Evolutionary conservation across 2,329 filamentous ascomycete genomes (phyloP).

Genomic region (Aspergillus amoenus): DNA sequence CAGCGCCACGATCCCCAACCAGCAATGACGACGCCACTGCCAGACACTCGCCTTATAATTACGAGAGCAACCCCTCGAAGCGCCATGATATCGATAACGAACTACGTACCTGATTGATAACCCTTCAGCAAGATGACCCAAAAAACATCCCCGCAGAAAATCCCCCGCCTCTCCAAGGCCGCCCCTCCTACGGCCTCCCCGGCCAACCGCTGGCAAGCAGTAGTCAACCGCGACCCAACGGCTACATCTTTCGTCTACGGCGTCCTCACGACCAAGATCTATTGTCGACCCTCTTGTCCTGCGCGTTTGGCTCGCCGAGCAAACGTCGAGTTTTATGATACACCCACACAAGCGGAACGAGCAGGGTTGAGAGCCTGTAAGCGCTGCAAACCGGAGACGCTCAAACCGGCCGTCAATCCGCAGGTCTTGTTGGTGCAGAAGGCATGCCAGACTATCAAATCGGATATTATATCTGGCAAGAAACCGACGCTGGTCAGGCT

Average conservation of each 20-base stretch:
- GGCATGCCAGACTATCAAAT: slow-evolving; percentile 33
- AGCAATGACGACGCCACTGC: not conserved
- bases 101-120: not conserved
- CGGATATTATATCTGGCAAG: slow-evolving; percentile 23
- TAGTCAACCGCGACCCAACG: slow-evolving; percentile 45
- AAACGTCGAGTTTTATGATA: slow-evolving; percentile 56
- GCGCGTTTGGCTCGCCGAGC: slow-evolving; percentile 59
- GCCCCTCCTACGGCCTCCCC: slow-evolving; percentile 10
- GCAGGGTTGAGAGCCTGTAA: slow-evolving; percentile 58
- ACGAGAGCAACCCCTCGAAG: not conserved
- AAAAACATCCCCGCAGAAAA: slow-evolving; percentile 17
- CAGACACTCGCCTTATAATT: not conserved
- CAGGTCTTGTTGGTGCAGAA: slow-evolving; percentile 31
- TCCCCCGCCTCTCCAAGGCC: slow-evolving; percentile 21
- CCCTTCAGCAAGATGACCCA: slow-evolving; percentile 1
- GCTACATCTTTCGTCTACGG: slow-evolving; percentile 55
- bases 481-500: slow-evolving; percentile 46
- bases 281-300: slow-evolving; percentile 56
- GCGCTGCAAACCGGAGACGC: slow-evolving; percentile 51
- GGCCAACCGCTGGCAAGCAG: slow-evolving; percentile 44
- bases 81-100: not conserved
- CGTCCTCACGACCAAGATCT: slow-evolving; percentile 57
- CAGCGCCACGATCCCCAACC: slow-evolving; percentile 13
- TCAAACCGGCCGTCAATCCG: slow-evolving; percentile 27
- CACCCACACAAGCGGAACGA: slow-evolving; percentile 46